phyloP scores from a whole-genome alignment of 2,329 filamentous ascomycete species.

The Ophiocordyceps camponoti-leonardi region DNA sequence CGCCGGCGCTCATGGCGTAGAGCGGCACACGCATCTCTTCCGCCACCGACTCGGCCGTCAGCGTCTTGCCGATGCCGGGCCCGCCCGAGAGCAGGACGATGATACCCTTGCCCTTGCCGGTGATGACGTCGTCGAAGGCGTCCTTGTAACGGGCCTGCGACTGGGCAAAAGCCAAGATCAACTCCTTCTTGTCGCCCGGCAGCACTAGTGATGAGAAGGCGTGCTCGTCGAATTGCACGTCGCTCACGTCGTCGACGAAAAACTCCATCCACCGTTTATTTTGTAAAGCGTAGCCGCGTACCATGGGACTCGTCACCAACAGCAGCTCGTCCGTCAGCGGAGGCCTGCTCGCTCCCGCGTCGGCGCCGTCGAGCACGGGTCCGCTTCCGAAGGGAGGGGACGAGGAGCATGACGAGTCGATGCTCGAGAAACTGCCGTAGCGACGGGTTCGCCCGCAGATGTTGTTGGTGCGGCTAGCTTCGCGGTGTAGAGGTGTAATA shows the following conservation, averaged over 20 bases:
- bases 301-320: conserved; percentile 19
- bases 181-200: conserved; percentile 29
- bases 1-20: conserved; percentile 42
- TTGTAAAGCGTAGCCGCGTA: conserved; percentile 31
- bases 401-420: neutral
- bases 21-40: conserved; percentile 30
- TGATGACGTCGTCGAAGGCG: conserved; percentile 33
- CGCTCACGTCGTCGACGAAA: conserved; percentile 24
- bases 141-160: conserved; percentile 23
- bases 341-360: conserved; percentile 9
- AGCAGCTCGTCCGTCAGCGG: conserved; percentile 20
- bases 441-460: neutral
- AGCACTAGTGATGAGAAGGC: conserved; percentile 33
- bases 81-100: conserved; percentile 30
- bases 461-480: neutral
- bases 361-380: neutral
- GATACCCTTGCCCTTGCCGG: conserved; percentile 31
- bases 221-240: conserved; percentile 28
- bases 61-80: conserved; percentile 32
- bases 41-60: conserved; percentile 30
- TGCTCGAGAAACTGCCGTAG: neutral
- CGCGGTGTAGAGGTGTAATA: conserved; percentile 3
- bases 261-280: conserved; percentile 31
- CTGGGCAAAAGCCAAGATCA: conserved; percentile 31
- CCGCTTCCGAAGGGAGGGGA: neutral